Evolutionary conservation across 2,329 filamentous ascomycete genomes (phyloP), one percentile per base, ranked within the genome.

Genomic region (Alternaria sp.): DNA sequence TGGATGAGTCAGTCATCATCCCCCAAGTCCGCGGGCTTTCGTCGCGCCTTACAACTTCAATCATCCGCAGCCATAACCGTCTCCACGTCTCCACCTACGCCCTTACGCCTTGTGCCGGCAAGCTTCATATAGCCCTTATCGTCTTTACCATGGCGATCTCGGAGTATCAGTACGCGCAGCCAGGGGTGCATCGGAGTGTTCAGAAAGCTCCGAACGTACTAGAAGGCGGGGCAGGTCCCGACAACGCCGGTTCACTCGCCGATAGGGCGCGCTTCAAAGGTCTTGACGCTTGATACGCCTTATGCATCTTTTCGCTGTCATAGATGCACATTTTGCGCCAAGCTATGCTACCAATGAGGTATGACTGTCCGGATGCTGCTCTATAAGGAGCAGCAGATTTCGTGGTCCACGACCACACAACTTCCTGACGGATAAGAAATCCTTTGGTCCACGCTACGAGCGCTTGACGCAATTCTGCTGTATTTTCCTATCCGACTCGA

Each of bases 261-360:
- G 49, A 54, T 54, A 58, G 42, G 49, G 49, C 51, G 54, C 36
- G 46, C 36, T 42, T 14, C 11, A 22, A 16, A 22, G 26, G 46
- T n/a, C n/a, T 22, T 24, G 42, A 44, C 18, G 38, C 38, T 30
- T 11, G 24, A 47, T 32, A 54, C 52, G 52, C 41, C 52, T 38
- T 46, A 28, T 47, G 52, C 52, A 32, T 44, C 34, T 44, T 4
- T 36, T 28, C 2, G 28, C 28, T 44, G 30, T 42, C 54, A 43
- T 51, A 26, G 54, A 41, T 36, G 30, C 14, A 32, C 18, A n/a
- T 46, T 57, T 51, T 53, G 18, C 52, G 55, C 55, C 49, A 54
- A 58, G 55, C 42, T 42, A 47, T 34, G n/a, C 26, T 48, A 18
- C 55, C 34, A 2, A 47, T 58, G 32, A 18, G 34, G 26, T 3